Evolutionary conservation across 2,329 filamentous ascomycete genomes (phyloP).

Genomic region (Fusarium scirpi): DNA sequence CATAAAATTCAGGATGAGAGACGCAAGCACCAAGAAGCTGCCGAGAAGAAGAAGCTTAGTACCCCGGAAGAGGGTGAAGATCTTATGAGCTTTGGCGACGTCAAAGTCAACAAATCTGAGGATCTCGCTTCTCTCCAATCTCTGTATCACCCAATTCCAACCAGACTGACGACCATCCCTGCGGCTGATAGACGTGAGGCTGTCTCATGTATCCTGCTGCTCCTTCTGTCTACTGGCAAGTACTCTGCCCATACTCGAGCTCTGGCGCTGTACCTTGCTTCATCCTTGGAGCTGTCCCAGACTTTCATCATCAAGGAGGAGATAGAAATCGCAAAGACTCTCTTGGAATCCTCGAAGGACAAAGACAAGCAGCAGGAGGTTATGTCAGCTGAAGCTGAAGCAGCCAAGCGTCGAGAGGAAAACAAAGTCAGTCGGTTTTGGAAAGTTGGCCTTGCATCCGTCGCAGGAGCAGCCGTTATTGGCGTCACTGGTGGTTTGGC

Average conservation of each 20-base stretch:
- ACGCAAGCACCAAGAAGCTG: conserved; percentile 57
- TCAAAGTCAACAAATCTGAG: conserved; percentile 50
- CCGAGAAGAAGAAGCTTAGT: conserved; percentile 55
- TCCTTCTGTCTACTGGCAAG: conserved; percentile 77
- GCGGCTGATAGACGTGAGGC: conserved; percentile 70
- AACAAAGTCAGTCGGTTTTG: conserved; percentile 79
- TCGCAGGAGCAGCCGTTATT: conserved; percentile 90
- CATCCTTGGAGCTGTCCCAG: conserved; percentile 72
- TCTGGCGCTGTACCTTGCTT: conserved; percentile 75
- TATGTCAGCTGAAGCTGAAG: conserved; percentile 82
- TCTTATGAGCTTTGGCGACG: conserved; percentile 57
- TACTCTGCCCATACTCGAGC: conserved; percentile 81
- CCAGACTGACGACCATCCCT: conserved; percentile 67
- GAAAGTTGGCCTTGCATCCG: conserved; percentile 91
- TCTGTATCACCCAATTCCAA: conserved; percentile 66
- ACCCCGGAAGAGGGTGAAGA: conserved; percentile 53
- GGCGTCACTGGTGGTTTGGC: conserved; percentile 92
- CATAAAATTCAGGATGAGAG: conserved; percentile 61
- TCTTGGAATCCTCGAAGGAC: conserved; percentile 73
- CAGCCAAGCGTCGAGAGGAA: conserved; percentile 77
- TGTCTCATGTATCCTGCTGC: conserved; percentile 76
- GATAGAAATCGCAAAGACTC: conserved; percentile 78
- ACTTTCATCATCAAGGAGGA: conserved; percentile 76
- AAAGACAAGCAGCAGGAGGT: conserved; percentile 54
- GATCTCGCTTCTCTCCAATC: conserved; percentile 61